Base-by-base conservation (phyloP, 495 filamentous ascomycete species). In the Cetradonia linearis region DNA sequence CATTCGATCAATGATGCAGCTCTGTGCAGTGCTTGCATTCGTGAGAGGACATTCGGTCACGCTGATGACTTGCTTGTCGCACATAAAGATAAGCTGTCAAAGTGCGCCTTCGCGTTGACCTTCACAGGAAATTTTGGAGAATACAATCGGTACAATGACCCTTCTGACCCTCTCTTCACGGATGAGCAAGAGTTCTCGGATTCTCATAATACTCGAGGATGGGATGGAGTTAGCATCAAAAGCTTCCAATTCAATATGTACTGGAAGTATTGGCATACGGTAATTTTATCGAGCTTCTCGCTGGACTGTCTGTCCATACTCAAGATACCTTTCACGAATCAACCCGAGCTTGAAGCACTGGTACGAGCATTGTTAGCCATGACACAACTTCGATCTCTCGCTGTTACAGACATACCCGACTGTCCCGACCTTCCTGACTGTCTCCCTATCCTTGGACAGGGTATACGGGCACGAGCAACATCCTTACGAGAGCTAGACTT, bases 331-430 rank as follows among this genome's bases (percentile, higher is more conserved):
- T 34, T 54, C 16, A 14, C 30, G 33, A 10, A 2, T 14, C 18
- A 10, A 20, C 5, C 7, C 10, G 50, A 54, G 30, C 10, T 31
- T 18, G 9, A n/a, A 11, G 50, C 33, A 34, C 18, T 54, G 20
- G 50, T 31, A n/a, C 50, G 28, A 31, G 50, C 50, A n/a, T 25
- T 54, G 30, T 34, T n/a, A 34, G 33, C 31, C 25, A 54, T 54
- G 50, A 11, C 33, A 20, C 30, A 4, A 30, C 50, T 54, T 0
- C 30, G 20, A 34, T 36, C 31, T 23, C 50, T 54, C n/a, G 11
- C 11, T 23, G 9, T 54, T 18, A 60, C 58, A 25, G 58, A 60
- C 31, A 30, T 60, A 4, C 48, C 58, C 42, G 49, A 60, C 28
- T 18, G 18, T 8, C 8, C 5, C 20, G 25, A 46, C 1, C 18